Percentiles rank a stretch among this genome's conserved stretches.
These are phyloP conservation scores for Syncephalastrum monosporum DNA, from an alignment of 371 early-diverging fungal genomes.

Conservation along the genomic window DNA sequence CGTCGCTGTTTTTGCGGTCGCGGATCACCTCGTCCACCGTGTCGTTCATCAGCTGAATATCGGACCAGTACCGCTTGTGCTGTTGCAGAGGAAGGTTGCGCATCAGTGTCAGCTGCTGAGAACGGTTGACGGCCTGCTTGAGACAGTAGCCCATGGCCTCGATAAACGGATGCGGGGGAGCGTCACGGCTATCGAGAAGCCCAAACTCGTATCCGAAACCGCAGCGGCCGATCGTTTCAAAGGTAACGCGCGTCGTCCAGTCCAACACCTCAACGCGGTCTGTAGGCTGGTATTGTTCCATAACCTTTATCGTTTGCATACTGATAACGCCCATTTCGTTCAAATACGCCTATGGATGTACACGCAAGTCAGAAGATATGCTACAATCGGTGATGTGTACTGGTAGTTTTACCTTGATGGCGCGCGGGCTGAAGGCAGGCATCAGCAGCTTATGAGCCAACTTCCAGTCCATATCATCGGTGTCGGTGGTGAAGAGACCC, in stretches of 20 bases:
- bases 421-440: conserved; percentile 48
- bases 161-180: conserved; percentile 45
- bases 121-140: conserved; percentile 22
- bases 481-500: conserved; percentile 47
- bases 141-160: conserved; percentile 52
- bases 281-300: conserved; percentile 31
- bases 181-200: conserved; percentile 38
- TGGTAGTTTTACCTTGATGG: conserved; percentile 28
- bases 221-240: conserved; percentile 50
- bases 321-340: conserved; percentile 42
- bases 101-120: conserved; percentile 33
- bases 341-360: conserved; percentile 31
- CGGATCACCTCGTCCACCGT: conserved; percentile 37
- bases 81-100: conserved; percentile 45
- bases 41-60: conserved; percentile 36
- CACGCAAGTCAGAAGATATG: background rate
- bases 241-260: conserved; percentile 58
- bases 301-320: conserved; percentile 32
- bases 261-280: conserved; percentile 47
- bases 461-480: conserved; percentile 44
- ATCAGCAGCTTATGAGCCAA: conserved; percentile 54
- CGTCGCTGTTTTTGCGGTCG: conserved; percentile 34
- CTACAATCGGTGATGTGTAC: background rate
- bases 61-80: conserved; percentile 36
- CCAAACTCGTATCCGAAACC: conserved; percentile 66